Evolutionary conservation across 179 eudicot species (phyloP), one percentile per base, ranked within the genome.

Genomic region (Beta corolliflora): DNA sequence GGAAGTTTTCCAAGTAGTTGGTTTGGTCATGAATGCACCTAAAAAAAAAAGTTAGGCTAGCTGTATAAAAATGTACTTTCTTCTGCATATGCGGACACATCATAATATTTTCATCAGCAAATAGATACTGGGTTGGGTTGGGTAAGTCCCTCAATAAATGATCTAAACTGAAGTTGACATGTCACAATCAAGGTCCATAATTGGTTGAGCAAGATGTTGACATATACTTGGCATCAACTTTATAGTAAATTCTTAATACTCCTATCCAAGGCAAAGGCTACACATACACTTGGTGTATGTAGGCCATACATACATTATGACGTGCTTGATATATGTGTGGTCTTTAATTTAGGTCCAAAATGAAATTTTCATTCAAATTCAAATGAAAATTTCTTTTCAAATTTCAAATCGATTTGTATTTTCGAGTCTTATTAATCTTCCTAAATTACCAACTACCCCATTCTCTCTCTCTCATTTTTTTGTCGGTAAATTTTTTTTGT

Each of bases 1-100:
- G n/a, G n/a, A n/a, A 78, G 80, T 81, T 85, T 81, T 85, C 81
- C 82, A 78, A 81, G 87, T 79, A 75, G 87, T 85, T 81, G 87
- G 83, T 76, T 5, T 81, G n/a, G 74, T 75, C 67, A 85, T 85
- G 29, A 85, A 85, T 85, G 87, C 80, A 52, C 14, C 41, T 50
- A 55, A 21, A 41, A 76, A 78, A 77, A 80, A 67, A 69, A 75
- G 80, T 21, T 67, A 78, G 55, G 68, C 48, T 70, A 81, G 87
- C 82, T 85, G 82, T 81, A 78, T 68, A 19, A 80, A 77, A 70
- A 56, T 81, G 71, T 66, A 81, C 79, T 44, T 44, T 11, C 14
- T n/a, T 46, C 19, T n/a, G 45, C 3, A 50, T 31, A 19, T 48
- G 16, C 60, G 53, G 84, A 84, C 87, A 84, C 82, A 58, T 84